A percentile compares a stretch with the other conserved stretches of the same genome.
phyloP scores from a whole-genome alignment of 2,329 filamentous ascomycete genomes.

The Colletotrichum sp. region DNA sequence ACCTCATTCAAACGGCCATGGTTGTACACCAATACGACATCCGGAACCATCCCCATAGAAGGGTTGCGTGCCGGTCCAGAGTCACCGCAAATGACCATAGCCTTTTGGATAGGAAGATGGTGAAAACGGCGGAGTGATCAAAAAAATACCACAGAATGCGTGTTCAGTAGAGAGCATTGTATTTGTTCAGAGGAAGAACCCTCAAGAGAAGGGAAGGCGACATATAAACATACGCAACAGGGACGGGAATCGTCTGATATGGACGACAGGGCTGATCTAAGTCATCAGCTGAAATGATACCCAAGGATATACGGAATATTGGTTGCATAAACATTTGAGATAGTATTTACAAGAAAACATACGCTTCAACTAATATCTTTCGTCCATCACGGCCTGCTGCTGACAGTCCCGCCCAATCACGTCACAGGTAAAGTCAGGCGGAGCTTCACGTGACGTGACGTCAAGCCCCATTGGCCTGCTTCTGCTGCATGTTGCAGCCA shows the following conservation, averaged over 20 bases:
- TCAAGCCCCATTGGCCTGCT: constrained; percentile 14
- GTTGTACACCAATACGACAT: neutral
- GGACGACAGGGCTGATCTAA: neutral
- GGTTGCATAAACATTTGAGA: neutral
- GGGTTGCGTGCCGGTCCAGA: neutral
- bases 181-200: neutral
- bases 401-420: neutral
- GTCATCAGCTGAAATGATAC: neutral
- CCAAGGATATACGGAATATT: neutral
- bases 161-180: neutral
- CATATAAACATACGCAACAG: neutral
- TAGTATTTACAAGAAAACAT: neutral
- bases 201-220: neutral
- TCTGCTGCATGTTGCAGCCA: neutral
- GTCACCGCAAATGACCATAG: rapidly evolving
- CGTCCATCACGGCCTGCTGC: neutral
- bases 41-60: neutral
- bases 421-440: neutral
- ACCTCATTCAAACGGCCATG: neutral
- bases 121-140: neutral
- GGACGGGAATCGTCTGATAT: neutral
- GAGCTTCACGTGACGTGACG: constrained; percentile 13
- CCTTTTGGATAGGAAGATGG: too few relatives aligned
- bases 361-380: neutral
- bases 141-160: neutral